phyloP scores from a whole-genome alignment of 2,329 filamentous ascomycete species.

The Lasiodiplodia hormozganensis region DNA sequence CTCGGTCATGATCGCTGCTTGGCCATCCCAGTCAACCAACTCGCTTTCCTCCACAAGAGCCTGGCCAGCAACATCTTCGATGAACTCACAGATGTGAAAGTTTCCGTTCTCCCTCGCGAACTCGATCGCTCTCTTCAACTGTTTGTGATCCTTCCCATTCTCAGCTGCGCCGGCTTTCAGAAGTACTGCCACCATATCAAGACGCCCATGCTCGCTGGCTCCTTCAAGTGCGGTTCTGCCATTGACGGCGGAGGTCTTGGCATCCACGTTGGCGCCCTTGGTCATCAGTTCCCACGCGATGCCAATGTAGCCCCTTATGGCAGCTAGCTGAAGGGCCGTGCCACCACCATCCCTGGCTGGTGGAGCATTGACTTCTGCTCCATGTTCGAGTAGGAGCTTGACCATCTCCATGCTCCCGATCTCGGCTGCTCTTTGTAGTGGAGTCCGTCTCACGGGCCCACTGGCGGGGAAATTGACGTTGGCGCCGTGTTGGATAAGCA shows the following conservation, averaged over 20 bases:
- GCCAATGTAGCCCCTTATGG: neutral
- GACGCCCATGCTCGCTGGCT: neutral
- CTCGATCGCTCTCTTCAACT: constrained; percentile 1
- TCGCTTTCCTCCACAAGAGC: neutral
- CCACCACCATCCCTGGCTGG: neutral
- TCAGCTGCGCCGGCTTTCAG: neutral
- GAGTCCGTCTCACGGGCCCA: too few relatives aligned
- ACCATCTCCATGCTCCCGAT: neutral
- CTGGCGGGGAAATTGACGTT: too few relatives aligned
- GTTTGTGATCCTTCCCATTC: neutral
- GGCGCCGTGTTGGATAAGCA: too few relatives aligned
- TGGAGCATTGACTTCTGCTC: neutral
- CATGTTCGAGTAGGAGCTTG: neutral
- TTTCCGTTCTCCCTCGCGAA: neutral
- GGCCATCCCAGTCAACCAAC: neutral
- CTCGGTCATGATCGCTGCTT: too few relatives aligned
- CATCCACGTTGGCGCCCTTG: neutral
- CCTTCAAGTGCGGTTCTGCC: neutral
- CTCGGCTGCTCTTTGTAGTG: neutral
- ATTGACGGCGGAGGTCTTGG: neutral
- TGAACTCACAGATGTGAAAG: neutral
- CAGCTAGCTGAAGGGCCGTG: neutral
- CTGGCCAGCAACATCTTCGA: neutral
- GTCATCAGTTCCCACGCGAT: neutral
- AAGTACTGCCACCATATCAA: neutral